Evolutionary conservation across 768 basidiomycete genomes (phyloP).

Genomic region (Gymnopilus junonius): DNA sequence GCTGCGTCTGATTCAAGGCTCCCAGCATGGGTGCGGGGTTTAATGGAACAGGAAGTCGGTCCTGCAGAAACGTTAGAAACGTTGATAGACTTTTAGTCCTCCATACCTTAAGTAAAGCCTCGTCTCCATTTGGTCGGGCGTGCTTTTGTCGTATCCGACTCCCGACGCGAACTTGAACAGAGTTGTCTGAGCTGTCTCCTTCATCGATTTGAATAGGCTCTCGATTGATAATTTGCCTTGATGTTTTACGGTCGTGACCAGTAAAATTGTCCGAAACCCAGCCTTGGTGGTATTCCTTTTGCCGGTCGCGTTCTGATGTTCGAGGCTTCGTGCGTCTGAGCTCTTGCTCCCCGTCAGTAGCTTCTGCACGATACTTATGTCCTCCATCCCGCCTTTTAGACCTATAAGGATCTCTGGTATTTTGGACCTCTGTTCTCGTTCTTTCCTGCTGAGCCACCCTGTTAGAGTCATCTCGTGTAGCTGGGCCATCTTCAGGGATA

Average conservation of each 20-base stretch:
- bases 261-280: conserved; percentile 24
- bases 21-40: background rate
- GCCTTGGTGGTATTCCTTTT: conserved; percentile 19
- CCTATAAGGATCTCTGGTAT: conserved; percentile 10
- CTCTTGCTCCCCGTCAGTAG: conserved; percentile 24
- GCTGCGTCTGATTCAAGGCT: background rate
- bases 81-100: background rate
- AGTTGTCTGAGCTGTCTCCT: conserved; percentile 40
- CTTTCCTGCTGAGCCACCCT: background rate
- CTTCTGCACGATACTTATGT: conserved; percentile 25
- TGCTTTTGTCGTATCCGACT: conserved; percentile 32
- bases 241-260: conserved; percentile 16
- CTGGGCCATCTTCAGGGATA: conserved; percentile 15
- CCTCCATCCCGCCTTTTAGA: conserved; percentile 18
- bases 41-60: background rate
- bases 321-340: conserved; percentile 18
- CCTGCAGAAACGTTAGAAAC: background rate
- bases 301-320: conserved; percentile 21
- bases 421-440: conserved; percentile 8
- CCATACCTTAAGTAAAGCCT: conserved; percentile 22
- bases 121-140: conserved; percentile 40
- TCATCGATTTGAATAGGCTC: conserved; percentile 23
- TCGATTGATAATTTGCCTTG: conserved; percentile 9
- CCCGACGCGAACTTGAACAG: conserved; percentile 18
- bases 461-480: conserved; percentile 4